These are phyloP conservation scores for Vararia minispora DNA, from an alignment of 768 basidiomycete genomes.

Conservation along the genomic window DNA sequence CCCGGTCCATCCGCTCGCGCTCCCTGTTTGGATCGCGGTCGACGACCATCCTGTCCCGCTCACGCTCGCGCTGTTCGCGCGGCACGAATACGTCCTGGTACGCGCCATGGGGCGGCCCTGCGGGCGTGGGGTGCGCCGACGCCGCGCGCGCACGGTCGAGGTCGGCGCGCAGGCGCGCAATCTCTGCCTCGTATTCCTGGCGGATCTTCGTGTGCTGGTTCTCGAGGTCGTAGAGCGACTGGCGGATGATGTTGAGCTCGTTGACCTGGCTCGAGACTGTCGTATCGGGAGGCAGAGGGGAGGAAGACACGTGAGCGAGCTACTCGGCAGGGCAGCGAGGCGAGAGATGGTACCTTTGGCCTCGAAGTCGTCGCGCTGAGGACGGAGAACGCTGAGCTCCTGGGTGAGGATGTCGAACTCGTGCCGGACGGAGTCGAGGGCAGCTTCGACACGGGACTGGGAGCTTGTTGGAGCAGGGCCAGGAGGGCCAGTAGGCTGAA, in stretches of 20 bases:
- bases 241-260: slow-evolving; percentile 83
- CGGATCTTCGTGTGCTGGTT: slow-evolving; percentile 77
- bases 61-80: slow-evolving; percentile 21
- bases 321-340: slow-evolving; percentile 2
- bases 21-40: slow-evolving; percentile 30
- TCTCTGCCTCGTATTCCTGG: slow-evolving; percentile 79
- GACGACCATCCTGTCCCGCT: slow-evolving; percentile 19
- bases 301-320: slow-evolving; percentile 2
- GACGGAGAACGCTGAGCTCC: slow-evolving; percentile 57
- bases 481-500: slow-evolving; percentile 30
- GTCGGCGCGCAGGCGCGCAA: slow-evolving; percentile 60
- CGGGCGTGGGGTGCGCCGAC: slow-evolving; percentile 13
- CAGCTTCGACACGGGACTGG: slow-evolving; percentile 52
- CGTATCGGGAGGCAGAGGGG: too few species aligned
- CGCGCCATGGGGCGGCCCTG: slow-evolving; percentile 17
- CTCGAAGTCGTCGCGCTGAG: slow-evolving; percentile 85
- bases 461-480: slow-evolving; percentile 17
- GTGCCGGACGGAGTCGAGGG: slow-evolving; percentile 68
- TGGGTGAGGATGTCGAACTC: slow-evolving; percentile 72
- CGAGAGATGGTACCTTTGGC: slow-evolving; percentile 47
- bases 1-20: slow-evolving; percentile 14
- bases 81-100: slow-evolving; percentile 14
- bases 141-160: slow-evolving; percentile 37
- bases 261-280: slow-evolving; percentile 77
- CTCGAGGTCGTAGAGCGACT: slow-evolving; percentile 88